Evolutionary conservation across 257 asterid genomes (phyloP).

Genomic region (Solanum sejunctum): DNA sequence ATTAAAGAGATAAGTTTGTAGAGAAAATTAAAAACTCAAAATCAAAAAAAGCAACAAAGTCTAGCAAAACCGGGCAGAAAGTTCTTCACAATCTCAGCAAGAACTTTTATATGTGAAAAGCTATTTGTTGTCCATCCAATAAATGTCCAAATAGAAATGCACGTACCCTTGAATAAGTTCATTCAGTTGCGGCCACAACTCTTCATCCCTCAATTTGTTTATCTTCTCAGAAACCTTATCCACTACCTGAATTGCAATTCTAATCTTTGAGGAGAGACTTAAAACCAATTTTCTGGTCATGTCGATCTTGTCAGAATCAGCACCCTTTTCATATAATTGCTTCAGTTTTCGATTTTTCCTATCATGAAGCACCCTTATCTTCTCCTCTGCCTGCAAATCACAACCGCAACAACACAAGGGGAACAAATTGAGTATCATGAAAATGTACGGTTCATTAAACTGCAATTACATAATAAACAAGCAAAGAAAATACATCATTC

Average conservation of each 20-base stretch:
- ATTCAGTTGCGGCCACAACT: constrained; percentile 88
- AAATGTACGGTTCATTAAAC: not conserved
- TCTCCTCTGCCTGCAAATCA: constrained; percentile 74
- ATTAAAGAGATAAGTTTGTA: not conserved
- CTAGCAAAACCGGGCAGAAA: not conserved
- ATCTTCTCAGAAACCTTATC: constrained; percentile 87
- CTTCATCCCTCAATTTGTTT: constrained; percentile 76
- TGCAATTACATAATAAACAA: not conserved
- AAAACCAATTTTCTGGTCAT: constrained; percentile 60
- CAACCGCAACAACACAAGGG: not conserved
- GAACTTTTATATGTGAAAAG: not conserved
- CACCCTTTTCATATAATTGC: constrained; percentile 69
- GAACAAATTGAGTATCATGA: not conserved
- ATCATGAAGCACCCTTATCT: constrained; percentile 80
- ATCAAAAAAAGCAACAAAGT: not conserved
- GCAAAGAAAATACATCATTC: not conserved
- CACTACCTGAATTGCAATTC: constrained; percentile 86
- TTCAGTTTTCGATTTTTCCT: constrained; percentile 47
- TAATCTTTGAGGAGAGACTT: constrained; percentile 73
- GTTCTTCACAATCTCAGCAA: not conserved
- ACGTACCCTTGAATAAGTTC: constrained; percentile 82
- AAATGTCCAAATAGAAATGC: not conserved
- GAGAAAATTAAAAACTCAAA: not conserved
- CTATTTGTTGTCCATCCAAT: not conserved
- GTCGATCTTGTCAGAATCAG: constrained; percentile 72